Percentiles rank a stretch among this genome's conserved stretches.
Evolutionary conservation across 805 yeast species (phyloP).

Genomic region (Hanseniaspora hatyaiensis): DNA sequence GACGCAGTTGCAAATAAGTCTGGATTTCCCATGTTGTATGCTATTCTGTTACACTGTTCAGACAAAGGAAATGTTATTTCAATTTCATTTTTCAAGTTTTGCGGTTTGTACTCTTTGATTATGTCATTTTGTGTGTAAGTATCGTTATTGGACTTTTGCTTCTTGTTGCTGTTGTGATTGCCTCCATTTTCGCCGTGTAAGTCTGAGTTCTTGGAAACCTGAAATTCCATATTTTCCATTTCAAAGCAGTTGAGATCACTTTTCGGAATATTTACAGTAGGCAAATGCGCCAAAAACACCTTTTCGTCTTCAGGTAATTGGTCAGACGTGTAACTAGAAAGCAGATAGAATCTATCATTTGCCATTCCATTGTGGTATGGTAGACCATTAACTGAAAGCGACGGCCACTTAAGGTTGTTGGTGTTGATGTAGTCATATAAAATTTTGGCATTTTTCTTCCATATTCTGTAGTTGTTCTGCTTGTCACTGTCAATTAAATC

Average conservation of each 20-base stretch:
- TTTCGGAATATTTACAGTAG: conserved; percentile 27
- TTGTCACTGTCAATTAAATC: conserved; percentile 4
- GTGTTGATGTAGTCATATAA: conserved; percentile 66
- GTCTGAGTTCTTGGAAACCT: conserved; percentile 22
- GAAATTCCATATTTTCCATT: conserved; percentile 31
- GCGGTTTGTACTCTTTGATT: conserved; percentile 19
- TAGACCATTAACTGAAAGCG: conserved; percentile 58
- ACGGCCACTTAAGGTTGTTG: conserved; percentile 56
- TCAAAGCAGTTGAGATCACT: conserved; percentile 30
- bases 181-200: conserved; percentile 22
- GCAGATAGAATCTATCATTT: conserved; percentile 25
- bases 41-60: conserved; percentile 63
- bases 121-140: not conserved
- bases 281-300: conserved; percentile 24
- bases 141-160: too few relatives aligned
- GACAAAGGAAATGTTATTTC: conserved; percentile 31
- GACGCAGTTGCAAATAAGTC: conserved; percentile 66
- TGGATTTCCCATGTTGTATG: conserved; percentile 76
- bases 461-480: conserved; percentile 31
- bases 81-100: conserved; percentile 22
- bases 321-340: conserved; percentile 29
- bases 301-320: conserved; percentile 30
- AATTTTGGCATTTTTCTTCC: conserved; percentile 76
- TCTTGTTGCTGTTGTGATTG: not conserved
- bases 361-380: conserved; percentile 33